These are phyloP conservation scores for Boletus huronensis DNA, from an alignment of 768 basidiomycete species.

Conservation along the genomic window DNA sequence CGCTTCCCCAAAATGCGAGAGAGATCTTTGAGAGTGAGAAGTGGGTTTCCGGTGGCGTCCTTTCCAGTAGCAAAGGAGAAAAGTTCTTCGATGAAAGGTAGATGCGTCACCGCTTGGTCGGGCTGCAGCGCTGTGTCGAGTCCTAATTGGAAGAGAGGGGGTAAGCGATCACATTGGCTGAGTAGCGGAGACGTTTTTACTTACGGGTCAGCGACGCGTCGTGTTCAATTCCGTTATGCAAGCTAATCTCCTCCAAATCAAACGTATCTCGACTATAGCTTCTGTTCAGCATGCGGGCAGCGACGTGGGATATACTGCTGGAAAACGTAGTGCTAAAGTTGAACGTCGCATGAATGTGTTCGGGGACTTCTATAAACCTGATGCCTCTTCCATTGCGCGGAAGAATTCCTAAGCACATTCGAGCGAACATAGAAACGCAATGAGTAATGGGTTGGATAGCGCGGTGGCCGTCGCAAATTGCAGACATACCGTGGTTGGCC, in stretches of 20 bases:
- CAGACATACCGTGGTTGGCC: constrained; percentile 68
- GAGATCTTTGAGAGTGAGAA: constrained; percentile 58
- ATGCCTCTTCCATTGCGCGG: constrained; percentile 67
- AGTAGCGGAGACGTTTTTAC: background rate
- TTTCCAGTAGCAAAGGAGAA: constrained; percentile 59
- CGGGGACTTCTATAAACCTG: constrained; percentile 44
- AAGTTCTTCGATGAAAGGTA: constrained; percentile 52
- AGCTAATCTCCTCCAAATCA: constrained; percentile 48
- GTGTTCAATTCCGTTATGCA: background rate
- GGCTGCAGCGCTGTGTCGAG: constrained; percentile 45
- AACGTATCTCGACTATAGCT: constrained; percentile 55
- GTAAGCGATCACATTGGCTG: background rate
- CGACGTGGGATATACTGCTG: constrained; percentile 54
- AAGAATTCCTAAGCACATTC: constrained; percentile 32
- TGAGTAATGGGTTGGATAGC: background rate
- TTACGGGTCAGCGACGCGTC: constrained; percentile 22
- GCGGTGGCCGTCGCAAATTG: constrained; percentile 37
- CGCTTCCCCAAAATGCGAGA: constrained; percentile 57
- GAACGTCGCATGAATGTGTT: constrained; percentile 48
- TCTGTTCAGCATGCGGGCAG: constrained; percentile 55
- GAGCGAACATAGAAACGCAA: background rate
- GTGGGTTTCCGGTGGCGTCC: constrained; percentile 40
- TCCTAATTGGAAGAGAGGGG: constrained; percentile 36
- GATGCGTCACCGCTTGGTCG: constrained; percentile 52
- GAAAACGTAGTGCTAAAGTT: constrained; percentile 71